Conservation (phyloP, 2,329 filamentous ascomycete genomes). For the Cladosporium sp. region DNA sequence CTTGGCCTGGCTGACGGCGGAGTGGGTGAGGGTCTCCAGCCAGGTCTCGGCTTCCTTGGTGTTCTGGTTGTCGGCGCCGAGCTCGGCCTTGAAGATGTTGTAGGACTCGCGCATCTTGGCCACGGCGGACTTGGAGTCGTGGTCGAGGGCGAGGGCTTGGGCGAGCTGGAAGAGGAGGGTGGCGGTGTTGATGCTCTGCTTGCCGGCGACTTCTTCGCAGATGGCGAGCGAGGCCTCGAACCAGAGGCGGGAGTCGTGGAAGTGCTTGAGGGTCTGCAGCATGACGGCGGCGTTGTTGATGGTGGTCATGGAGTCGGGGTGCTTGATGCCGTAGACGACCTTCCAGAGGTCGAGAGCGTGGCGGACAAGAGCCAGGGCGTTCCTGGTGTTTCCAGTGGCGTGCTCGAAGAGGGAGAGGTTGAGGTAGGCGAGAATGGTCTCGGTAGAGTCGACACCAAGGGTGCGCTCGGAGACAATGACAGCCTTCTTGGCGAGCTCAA, state of each 20-base stretch:
- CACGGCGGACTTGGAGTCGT: conserved; percentile 88
- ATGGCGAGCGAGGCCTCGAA: conserved; percentile 89
- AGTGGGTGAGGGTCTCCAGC: conserved; percentile 93
- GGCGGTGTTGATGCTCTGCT: conserved; percentile 85
- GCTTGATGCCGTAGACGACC: conserved; percentile 86
- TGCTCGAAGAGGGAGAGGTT: conserved; percentile 94
- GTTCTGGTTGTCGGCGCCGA: conserved; percentile 89
- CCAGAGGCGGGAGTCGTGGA: conserved; percentile 91
- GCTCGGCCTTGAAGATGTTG: conserved; percentile 84
- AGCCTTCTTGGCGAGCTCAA: conserved; percentile 93
- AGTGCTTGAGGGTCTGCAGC: conserved; percentile 92
- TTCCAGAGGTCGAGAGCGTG: conserved; percentile 96
- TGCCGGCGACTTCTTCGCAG: conserved; percentile 85
- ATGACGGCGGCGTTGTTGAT: conserved; percentile 99
- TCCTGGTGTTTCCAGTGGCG: conserved; percentile 81
- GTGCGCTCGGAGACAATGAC: conserved; percentile 95
- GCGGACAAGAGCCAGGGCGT: conserved; percentile 81
- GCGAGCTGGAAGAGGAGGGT: conserved; percentile 96
- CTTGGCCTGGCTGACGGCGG: conserved; percentile 90
- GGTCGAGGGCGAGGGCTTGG: conserved; percentile 90
- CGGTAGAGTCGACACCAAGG: conserved; percentile 84
- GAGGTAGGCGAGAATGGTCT: conserved; percentile 92
- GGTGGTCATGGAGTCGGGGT: conserved; percentile 96
- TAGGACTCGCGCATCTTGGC: conserved; percentile 93
- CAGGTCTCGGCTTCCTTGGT: conserved; percentile 97